Percentiles rank a stretch among this genome's conserved stretches.
Evolutionary conservation across 371 early-diverging fungal species (phyloP).

Genomic region (Mortierella sp.): DNA sequence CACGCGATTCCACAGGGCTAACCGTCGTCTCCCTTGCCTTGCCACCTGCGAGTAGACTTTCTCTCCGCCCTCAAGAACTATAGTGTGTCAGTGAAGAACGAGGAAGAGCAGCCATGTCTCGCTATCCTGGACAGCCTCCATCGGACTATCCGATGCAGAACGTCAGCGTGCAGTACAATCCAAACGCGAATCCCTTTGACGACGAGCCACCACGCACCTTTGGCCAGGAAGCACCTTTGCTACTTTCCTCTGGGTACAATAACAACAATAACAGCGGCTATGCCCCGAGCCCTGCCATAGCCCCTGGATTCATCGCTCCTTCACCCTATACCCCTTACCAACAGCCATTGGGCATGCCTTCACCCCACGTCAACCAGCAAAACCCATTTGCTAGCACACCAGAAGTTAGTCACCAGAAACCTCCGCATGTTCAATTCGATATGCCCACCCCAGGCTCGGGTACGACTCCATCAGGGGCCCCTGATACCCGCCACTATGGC

Average conservation of each 20-base stretch:
- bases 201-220: constrained; percentile 34
- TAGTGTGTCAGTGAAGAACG: constrained; percentile 8
- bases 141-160: constrained; percentile 54
- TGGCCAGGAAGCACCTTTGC: constrained; percentile 46
- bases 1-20: too few species aligned
- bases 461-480: constrained; percentile 30
- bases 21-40: too few species aligned
- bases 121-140: constrained; percentile 36
- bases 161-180: constrained; percentile 46
- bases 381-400: constrained; percentile 39
- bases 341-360: constrained; percentile 33
- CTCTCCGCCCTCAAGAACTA: not conserved
- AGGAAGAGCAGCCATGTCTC: constrained; percentile 33
- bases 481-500: constrained; percentile 50
- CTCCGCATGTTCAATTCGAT: constrained; percentile 33
- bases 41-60: not conserved
- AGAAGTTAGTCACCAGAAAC: constrained; percentile 16
- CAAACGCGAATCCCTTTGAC: constrained; percentile 52
- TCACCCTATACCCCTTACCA: constrained; percentile 53
- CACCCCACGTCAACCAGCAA: constrained; percentile 26
- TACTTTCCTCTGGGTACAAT: constrained; percentile 47
- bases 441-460: constrained; percentile 15
- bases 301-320: constrained; percentile 37
- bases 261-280: constrained; percentile 22
- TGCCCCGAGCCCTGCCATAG: constrained; percentile 37